Evolutionary conservation across 2,329 filamentous ascomycete species (phyloP).

Genomic region (Monilinia fructigena): DNA sequence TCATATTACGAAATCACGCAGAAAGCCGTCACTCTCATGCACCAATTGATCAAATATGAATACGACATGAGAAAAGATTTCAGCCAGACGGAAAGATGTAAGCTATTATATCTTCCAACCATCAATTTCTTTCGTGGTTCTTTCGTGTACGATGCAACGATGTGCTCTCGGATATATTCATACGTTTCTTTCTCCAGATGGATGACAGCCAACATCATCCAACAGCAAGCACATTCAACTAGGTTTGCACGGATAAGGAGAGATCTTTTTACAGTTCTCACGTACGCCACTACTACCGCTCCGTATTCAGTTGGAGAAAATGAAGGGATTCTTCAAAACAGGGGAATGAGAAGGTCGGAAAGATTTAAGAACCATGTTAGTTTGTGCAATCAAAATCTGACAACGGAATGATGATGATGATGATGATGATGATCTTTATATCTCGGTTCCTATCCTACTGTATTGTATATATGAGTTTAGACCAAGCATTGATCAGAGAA

Average conservation of each 20-base stretch:
- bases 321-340: conserved; percentile 15
- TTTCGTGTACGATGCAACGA: background rate
- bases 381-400: conserved; percentile 8
- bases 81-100: conserved; percentile 1
- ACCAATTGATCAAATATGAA: conserved; percentile 12
- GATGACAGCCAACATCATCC: background rate
- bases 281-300: background rate
- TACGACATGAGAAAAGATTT: conserved; percentile 16
- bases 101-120: background rate
- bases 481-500: conserved; percentile 1
- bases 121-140: conserved; percentile 2
- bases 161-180: background rate
- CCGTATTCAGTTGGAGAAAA: too few species aligned
- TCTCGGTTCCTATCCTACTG: conserved; percentile 1
- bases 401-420: background rate
- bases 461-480: background rate
- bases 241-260: conserved; percentile 14
- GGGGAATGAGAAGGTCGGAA: conserved; percentile 16
- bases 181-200: background rate
- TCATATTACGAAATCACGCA: conserved; percentile 18
- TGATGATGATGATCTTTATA: background rate
- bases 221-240: conserved; percentile 11
- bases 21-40: conserved; percentile 17
- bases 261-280: conserved; percentile 18
- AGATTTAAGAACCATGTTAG: conserved; percentile 13